Evolutionary conservation across 2,329 filamentous ascomycete genomes (phyloP).

Genomic region (Thelonectria discophora): DNA sequence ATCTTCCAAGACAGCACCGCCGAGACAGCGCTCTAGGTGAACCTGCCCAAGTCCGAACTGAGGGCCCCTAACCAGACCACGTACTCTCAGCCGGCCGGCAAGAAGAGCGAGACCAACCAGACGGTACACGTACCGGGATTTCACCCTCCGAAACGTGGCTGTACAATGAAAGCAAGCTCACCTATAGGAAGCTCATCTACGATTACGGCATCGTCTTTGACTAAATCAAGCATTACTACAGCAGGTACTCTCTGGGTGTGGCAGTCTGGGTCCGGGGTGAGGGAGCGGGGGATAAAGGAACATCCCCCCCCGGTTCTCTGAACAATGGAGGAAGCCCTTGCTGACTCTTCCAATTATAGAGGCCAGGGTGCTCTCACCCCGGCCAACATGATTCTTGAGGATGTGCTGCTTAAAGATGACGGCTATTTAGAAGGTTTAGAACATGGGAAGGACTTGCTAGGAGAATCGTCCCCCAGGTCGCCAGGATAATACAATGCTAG

Average conservation of each 20-base stretch:
- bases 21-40: neutral
- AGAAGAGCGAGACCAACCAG: neutral
- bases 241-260: constrained; percentile 11
- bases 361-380: constrained; percentile 5
- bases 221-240: constrained; percentile 25
- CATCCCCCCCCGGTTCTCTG: neutral
- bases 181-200: too few relatives aligned
- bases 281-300: neutral
- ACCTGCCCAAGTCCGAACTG: neutral
- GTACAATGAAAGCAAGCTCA: constrained; percentile 9
- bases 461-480: too few relatives aligned
- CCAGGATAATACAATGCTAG: too few relatives aligned
- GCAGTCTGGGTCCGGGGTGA: too few relatives aligned
- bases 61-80: neutral
- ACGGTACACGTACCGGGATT: constrained; percentile 23
- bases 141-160: constrained; percentile 8
- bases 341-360: constrained; percentile 7
- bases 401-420: neutral
- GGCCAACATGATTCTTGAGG: constrained; percentile 21
- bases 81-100: constrained; percentile 5
- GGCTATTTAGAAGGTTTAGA: neutral
- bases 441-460: too few relatives aligned
- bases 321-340: neutral
- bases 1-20: constrained; percentile 8
- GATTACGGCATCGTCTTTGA: too few relatives aligned